Evolutionary conservation across 1,139 yeast genomes (phyloP), one percentile per base, ranked within the genome.

Genomic region (Kurtzmaniella quercitrusa): DNA sequence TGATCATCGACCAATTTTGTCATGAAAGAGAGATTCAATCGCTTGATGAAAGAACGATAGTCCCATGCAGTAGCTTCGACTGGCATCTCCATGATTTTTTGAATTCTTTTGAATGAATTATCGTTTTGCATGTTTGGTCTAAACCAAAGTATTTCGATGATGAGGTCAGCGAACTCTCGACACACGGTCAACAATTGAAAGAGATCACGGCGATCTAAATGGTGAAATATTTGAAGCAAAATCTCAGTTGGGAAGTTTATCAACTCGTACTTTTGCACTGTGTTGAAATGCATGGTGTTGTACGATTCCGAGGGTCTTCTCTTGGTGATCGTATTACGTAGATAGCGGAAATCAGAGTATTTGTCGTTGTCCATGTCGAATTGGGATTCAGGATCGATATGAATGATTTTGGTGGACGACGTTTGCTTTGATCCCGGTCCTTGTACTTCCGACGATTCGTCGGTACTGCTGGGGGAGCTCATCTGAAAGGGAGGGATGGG

Each of bases 101-200:
- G 71, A 42, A 84, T 74, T 44, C 77, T 71, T 52, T 60, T 66
- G 56, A 71, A 75, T 32, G 80, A 77, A 3, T 59, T 52, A 49
- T 71, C 78, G 51, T 75, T 78, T 56, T 75, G 85, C 66, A 78
- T 84, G 47, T 82, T 84, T 1, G 97, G 97, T 48, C 98, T 77
- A 58, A 88, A 87, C 95, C 97, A 91, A 35, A 91, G 68, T 43
- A 85, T 73, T 56, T 88, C 96, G 14, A 89, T 80, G 17, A 88
- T 82, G 39, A 88, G 69, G 50, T 81, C 79, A 23, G 91, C 88
- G 85, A 96, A 89, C 49, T 82, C 78, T 51, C 80, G 80, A 61
- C 96, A 89, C 8, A 89, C 94, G 2, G 89, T 74, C 47, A 88
- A 67, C 36, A 88, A 68, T 12, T 82, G 71, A 47, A 81, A 81